Percentiles rank a stretch among this genome's conserved stretches.
phyloP scores from a whole-genome alignment of 2,329 filamentous ascomycete species.

The Ophiostoma piceae region DNA sequence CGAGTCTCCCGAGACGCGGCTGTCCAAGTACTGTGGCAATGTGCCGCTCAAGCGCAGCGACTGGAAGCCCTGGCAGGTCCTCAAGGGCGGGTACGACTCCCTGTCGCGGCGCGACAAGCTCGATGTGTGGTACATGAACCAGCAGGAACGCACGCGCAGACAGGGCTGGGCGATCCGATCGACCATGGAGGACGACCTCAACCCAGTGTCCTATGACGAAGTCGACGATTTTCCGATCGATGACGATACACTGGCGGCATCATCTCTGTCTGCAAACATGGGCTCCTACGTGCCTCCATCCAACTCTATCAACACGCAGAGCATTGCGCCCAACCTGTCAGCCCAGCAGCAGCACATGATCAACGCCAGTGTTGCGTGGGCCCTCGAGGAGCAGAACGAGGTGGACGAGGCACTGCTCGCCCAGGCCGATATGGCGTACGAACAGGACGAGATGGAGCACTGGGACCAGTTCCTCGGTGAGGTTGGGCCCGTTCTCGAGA shows the following conservation, averaged over 20 bases:
- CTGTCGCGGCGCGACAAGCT: slow-evolving; percentile 37
- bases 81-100: slow-evolving; percentile 42
- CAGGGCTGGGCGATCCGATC: slow-evolving; percentile 27
- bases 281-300: too few species aligned
- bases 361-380: slow-evolving; percentile 25
- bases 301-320: not conserved
- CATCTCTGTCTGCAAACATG: not conserved
- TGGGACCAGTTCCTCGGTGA: slow-evolving; percentile 25
- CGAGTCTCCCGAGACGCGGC: slow-evolving; percentile 31
- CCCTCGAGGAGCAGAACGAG: slow-evolving; percentile 27
- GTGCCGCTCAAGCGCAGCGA: slow-evolving; percentile 34
- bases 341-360: slow-evolving; percentile 22
- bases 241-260: not conserved
- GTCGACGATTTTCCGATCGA: slow-evolving; percentile 34
- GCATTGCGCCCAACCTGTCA: slow-evolving; percentile 14
- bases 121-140: slow-evolving; percentile 35
- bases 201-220: slow-evolving; percentile 21
- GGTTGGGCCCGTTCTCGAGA: not conserved
- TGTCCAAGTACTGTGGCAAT: slow-evolving; percentile 33
- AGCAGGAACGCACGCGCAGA: slow-evolving; percentile 29
- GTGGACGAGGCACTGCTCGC: slow-evolving; percentile 23
- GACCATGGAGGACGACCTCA: slow-evolving; percentile 32
- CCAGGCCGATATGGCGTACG: slow-evolving; percentile 24
- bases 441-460: slow-evolving; percentile 21
- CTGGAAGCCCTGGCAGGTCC: slow-evolving; percentile 43